These are phyloP conservation scores for Spinellus fusiger DNA, from an alignment of 192 early-diverging fungal species.

Conservation along the genomic window DNA sequence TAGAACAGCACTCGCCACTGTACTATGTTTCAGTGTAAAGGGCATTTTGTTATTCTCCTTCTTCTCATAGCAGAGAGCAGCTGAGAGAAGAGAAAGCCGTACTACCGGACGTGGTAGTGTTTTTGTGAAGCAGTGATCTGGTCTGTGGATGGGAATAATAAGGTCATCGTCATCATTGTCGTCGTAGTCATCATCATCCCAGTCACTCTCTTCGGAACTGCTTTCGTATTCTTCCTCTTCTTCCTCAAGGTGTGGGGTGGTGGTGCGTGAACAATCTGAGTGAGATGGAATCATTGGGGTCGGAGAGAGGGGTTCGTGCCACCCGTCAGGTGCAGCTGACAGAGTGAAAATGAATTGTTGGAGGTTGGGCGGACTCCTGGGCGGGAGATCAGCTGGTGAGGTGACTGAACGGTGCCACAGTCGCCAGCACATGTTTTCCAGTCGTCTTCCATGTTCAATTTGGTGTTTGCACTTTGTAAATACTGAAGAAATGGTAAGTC, in stretches of 20 bases:
- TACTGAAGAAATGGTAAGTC: conserved; percentile 9
- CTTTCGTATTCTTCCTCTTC: conserved; percentile 10
- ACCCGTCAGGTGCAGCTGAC: not conserved
- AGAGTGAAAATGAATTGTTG: not conserved
- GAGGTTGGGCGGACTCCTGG: not conserved
- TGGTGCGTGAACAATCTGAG: not conserved
- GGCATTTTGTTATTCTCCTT: not conserved
- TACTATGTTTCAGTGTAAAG: not conserved
- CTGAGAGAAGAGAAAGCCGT: not conserved
- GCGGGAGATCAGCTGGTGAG: not conserved
- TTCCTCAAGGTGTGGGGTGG: conserved; percentile 1
- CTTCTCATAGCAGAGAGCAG: not conserved
- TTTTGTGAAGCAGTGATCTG: not conserved
- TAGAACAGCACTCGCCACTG: not conserved
- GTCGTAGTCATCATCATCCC: conserved; percentile 2
- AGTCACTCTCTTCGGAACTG: not conserved
- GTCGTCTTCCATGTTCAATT: conserved; percentile 20
- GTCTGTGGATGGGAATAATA: conserved; percentile 6
- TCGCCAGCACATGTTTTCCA: conserved; percentile 33
- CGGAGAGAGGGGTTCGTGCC: not conserved
- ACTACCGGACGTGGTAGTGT: not conserved
- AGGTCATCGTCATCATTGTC: conserved; percentile 3
- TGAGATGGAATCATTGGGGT: not conserved
- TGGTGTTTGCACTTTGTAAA: conserved; percentile 29
- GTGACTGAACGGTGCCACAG: conserved; percentile 18